Evolutionary conservation across 169 alveolate species (phyloP), one percentile per base, ranked within the genome.

Genomic region (Cryptosporidium sp.): DNA sequence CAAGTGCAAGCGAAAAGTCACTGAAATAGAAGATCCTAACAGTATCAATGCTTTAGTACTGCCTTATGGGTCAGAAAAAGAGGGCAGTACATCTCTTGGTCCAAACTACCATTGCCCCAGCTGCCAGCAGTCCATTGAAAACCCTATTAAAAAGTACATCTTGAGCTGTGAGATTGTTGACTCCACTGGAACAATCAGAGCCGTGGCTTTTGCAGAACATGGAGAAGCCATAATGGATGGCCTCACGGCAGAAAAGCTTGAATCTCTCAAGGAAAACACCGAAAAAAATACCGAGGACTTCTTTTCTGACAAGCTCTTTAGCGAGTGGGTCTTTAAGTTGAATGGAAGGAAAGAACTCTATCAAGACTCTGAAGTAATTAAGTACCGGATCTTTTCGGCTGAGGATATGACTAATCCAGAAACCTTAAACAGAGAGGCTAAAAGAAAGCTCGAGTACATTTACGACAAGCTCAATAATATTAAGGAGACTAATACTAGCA

Each of bases 161-260:
- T 48, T 80, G 26, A 80, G 89, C 33, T 80, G 89, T 31, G 89
- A 80, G 39, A 59, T 80, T 29, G 69, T 80, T 9, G 89, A 80
- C 39, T 62, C 80, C 9, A 80, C 89, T 1, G 89, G 89, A 33
- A 65, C 89, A 1, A 37, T 80, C 43, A 59, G 89, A 41, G 89
- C 89, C 0, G 89, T 80, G 18, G 89, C 89, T 14, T 80, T 80
- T 80, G 89, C 89, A 26, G 89, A 80, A 65, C 89, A 80, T 31
- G 89, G 89, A n/a, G 89, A 80, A 41, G 18, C 89, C 39, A 80
- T 80, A 39, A 80, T 80, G 89, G 89, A 43, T 18, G 89, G 89
- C 4, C 45, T 80, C 3, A 21, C 73, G 3, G 69, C 59, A 0
- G 89, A 80, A 45, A 39, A 62, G 14, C 65, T 80, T 12, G 89